Evolutionary conservation across 73 alveolate species (phyloP).

Genomic region (Paramecium octaurelia): DNA sequence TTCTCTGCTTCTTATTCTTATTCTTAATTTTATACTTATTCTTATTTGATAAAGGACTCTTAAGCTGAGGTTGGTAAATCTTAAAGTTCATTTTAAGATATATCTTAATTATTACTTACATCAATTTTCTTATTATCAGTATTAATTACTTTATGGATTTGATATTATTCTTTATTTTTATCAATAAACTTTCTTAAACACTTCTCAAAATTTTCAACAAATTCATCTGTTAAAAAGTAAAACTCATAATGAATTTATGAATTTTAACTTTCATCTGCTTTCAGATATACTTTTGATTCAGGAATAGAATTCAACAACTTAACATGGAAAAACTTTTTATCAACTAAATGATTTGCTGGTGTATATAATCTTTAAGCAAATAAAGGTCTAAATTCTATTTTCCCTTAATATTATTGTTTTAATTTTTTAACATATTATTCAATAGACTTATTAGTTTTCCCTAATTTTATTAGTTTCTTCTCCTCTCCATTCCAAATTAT

Average conservation of each 20-base stretch:
- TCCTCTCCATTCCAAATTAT: not conserved
- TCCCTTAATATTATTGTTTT: not conserved
- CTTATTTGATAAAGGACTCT: not conserved
- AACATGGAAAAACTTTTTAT: not conserved
- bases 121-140: not conserved
- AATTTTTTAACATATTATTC: not conserved
- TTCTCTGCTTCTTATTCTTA: not conserved
- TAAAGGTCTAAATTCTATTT: not conserved
- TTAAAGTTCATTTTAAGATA: not conserved
- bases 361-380: constrained; percentile 25
- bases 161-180: not conserved
- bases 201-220: not conserved
- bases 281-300: not conserved
- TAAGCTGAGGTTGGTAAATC: not conserved
- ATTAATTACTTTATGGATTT: not conserved
- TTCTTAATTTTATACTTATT: no score
- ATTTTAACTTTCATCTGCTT: not conserved
- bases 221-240: not conserved
- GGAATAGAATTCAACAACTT: not conserved
- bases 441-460: not conserved
- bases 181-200: not conserved
- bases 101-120: not conserved
- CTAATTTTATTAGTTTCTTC: not conserved
- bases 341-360: not conserved
- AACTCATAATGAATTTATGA: not conserved